phyloP scores from a whole-genome alignment of 73 alveolate genomes.

The Diophrys appendiculata region DNA sequence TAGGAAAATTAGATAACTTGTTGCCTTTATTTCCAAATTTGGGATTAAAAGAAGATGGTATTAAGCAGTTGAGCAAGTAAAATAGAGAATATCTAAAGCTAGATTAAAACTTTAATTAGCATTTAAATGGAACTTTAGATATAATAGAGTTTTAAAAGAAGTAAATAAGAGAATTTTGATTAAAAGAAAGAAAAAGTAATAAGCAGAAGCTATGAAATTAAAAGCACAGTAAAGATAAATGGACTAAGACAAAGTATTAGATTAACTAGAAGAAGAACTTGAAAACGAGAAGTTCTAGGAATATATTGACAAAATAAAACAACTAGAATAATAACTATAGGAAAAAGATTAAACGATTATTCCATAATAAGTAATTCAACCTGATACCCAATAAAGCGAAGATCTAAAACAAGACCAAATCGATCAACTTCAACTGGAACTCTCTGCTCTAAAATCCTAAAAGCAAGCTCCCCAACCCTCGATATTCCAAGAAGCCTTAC shows the following conservation, averaged over 20 bases:
- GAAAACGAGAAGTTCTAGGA: not conserved
- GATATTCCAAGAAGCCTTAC: no score
- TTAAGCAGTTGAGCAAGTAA: not conserved
- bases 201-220: conserved; percentile 4
- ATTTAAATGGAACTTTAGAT: not conserved
- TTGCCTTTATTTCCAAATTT: not conserved
- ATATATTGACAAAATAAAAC: not conserved
- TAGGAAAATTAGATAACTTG: not conserved
- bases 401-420: not conserved
- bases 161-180: conserved; percentile 15
- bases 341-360: no score
- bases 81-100: conserved; percentile 5
- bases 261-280: not conserved
- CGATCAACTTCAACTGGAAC: no score
- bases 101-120: not conserved
- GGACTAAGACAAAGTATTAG: not conserved
- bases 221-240: not conserved
- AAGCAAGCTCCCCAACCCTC: no score
- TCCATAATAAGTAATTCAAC: no score
- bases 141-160: conserved; percentile 9
- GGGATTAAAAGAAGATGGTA: conserved; percentile 3
- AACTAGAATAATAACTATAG: not conserved
- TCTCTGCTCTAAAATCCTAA: no score
- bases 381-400: conserved; percentile 21
- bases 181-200: conserved; percentile 4